Evolutionary conservation across 2,329 filamentous ascomycete genomes (phyloP).

Genomic region (Colletotrichum somersetense): DNA sequence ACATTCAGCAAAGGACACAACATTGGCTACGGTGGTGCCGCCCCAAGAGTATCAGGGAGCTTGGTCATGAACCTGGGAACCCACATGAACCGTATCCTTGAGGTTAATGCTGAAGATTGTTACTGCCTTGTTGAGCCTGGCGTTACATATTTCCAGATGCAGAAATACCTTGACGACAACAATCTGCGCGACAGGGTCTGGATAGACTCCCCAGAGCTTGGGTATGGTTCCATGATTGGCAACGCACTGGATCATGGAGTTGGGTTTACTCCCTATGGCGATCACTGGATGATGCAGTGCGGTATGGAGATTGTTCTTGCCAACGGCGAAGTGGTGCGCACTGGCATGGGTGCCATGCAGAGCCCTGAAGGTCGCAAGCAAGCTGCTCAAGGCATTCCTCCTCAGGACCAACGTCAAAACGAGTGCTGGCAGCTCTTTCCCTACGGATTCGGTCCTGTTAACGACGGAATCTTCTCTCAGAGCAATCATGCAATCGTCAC

Average conservation of each 20-base stretch:
- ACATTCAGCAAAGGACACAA: constrained; percentile 64
- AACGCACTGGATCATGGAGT: constrained; percentile 61
- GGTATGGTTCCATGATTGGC: constrained; percentile 58
- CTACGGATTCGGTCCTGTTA: constrained; percentile 55
- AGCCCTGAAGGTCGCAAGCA: constrained; percentile 48
- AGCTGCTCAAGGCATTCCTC: constrained; percentile 53
- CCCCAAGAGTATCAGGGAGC: too few species aligned
- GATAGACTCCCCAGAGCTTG: constrained; percentile 58
- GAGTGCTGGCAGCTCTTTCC: constrained; percentile 53
- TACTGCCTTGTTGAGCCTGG: constrained; percentile 67
- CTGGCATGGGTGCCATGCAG: constrained; percentile 60
- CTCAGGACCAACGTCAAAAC: constrained; percentile 47
- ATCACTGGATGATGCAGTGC: constrained; percentile 46
- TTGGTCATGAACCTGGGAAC: too few species aligned
- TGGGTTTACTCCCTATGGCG: constrained; percentile 59
- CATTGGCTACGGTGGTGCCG: constrained; percentile 56
- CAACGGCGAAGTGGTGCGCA: constrained; percentile 59
- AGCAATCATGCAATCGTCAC: constrained; percentile 65
- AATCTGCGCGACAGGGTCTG: constrained; percentile 55
- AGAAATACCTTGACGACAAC: constrained; percentile 61
- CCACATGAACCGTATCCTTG: too few species aligned
- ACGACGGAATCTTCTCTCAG: constrained; percentile 64
- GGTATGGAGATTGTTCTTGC: constrained; percentile 50
- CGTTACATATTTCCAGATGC: constrained; percentile 64
- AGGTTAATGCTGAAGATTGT: constrained; percentile 61